A percentile compares a stretch with the other conserved stretches of the same genome.
Conservation (phyloP, 2,329 filamentous ascomycete species). For the Xylariales sp. region DNA sequence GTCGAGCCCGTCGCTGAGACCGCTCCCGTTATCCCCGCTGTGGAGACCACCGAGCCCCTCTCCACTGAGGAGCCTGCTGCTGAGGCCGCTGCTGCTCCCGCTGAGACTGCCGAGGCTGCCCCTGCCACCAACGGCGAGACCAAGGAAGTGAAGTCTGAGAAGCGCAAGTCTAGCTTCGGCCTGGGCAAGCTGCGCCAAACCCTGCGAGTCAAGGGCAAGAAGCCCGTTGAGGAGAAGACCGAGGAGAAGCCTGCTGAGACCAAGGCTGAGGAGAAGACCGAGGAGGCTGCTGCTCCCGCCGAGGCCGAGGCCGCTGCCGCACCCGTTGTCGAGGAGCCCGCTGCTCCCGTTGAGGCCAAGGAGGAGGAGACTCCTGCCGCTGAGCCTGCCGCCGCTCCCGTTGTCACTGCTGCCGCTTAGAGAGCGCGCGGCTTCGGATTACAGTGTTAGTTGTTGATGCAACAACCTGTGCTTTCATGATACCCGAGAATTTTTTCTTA, state of each 20-base stretch:
- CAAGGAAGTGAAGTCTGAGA: constrained; percentile 64
- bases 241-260: constrained; percentile 14
- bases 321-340: constrained; percentile 8
- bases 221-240: constrained; percentile 11
- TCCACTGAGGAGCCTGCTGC: constrained; percentile 52
- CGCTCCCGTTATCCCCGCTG: constrained; percentile 55
- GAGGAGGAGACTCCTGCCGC: constrained; percentile 17
- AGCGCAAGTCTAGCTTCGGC: constrained; percentile 62
- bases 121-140: constrained; percentile 47
- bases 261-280: constrained; percentile 12
- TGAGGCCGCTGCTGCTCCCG: constrained; percentile 39
- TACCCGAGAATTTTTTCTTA: no score
- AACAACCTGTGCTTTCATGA: background rate
- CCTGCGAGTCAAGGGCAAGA: constrained; percentile 28
- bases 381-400: constrained; percentile 22
- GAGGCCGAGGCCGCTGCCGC: constrained; percentile 16
- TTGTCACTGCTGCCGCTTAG: constrained; percentile 28
- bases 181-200: constrained; percentile 54
- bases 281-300: constrained; percentile 17
- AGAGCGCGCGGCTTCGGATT: constrained; percentile 5
- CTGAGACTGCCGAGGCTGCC: constrained; percentile 41
- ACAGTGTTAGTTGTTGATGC: background rate
- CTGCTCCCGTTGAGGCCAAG: no score
- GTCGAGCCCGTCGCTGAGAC: constrained; percentile 39
- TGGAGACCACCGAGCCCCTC: constrained; percentile 52